Conservation (phyloP, 805 yeast genomes). For the Danielozyma ontarioensis region DNA sequence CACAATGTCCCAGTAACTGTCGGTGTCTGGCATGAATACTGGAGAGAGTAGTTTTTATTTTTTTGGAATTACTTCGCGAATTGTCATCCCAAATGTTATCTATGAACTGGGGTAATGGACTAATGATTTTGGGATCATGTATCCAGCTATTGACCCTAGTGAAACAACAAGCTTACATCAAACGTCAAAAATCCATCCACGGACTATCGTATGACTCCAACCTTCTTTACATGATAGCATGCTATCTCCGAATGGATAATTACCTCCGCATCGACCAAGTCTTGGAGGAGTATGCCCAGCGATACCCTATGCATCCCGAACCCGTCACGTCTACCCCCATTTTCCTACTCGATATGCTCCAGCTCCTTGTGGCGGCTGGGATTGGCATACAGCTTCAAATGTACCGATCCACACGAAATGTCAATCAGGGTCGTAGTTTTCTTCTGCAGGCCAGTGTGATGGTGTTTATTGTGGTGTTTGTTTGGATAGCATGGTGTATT, state of each 20-base stretch:
- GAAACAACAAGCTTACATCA: no score
- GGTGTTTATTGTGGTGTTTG: slow-evolving; percentile 1
- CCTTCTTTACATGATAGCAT: slow-evolving; percentile 3
- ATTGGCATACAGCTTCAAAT: slow-evolving; percentile 17
- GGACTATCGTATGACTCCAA: slow-evolving; percentile 16
- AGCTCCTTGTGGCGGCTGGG: slow-evolving; percentile 7
- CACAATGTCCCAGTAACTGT: slow-evolving; percentile 66
- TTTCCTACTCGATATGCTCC: slow-evolving; percentile 11
- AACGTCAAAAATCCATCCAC: slow-evolving; percentile 11
- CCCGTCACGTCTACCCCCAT: slow-evolving; percentile 14
- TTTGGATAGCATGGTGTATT: slow-evolving; percentile 3
- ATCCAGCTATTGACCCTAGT: no score
- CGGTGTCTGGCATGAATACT: slow-evolving; percentile 28
- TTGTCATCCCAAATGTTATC: no score
- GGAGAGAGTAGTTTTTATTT: no score
- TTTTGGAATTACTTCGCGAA: no score
- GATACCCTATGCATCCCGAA: background rate
- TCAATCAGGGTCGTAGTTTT: slow-evolving; percentile 32
- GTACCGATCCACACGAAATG: slow-evolving; percentile 26
- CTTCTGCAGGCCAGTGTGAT: slow-evolving; percentile 2
- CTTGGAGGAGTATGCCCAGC: slow-evolving; percentile 1
- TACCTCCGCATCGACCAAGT: slow-evolving; percentile 1
- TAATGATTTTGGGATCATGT: no score
- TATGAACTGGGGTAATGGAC: no score
- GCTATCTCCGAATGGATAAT: background rate